Evolutionary conservation across 2,329 filamentous ascomycete species (phyloP), one percentile per base, ranked within the genome.

Genomic region (Talaromyces sp.): DNA sequence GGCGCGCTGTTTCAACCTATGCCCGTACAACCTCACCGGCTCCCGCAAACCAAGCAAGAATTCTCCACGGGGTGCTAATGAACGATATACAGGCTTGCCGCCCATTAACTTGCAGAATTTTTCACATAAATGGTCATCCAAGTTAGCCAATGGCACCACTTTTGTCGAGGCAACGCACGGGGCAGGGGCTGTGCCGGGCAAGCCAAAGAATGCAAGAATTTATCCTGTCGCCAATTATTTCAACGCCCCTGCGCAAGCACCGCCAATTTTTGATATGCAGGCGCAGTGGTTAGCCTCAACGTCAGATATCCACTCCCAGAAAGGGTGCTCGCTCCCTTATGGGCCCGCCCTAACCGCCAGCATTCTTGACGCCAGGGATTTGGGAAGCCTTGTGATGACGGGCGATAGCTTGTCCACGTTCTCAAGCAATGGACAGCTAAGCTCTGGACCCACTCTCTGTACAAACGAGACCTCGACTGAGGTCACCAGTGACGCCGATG

Each of bases 161-260:
- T 54, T 59, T 30, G 61, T 64, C 53, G 66, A 66, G 53, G 62
- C 64, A 28, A 63, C 64, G 47, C 55, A 59, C 55, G 69, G 69
- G 57, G 60, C 67, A 49, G 67, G 59, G 59, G 69, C 63, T 57
- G 67, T 68, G 64, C 73, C 71, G 67, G 66, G 65, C 65, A 73
- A 62, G 66, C 63, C 69, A 65, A 67, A 70, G 73, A 76, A 75
- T 76, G 73, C 69, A 67, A 70, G 72, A 63, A 74, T 73, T 71
- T 68, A 70, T 51, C 72, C 69, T 60, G 68, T 57, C 65, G 64
- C 73, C 63, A 76, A 75, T 70, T 71, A 70, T 58, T 67, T 73
- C 62, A 71, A 74, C 56, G 72, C 72, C 62, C 72, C 68, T 17
- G 67, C 68, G 53, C 68, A 66, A 52, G 67, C 69, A 58, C 63